A percentile compares a stretch with the other conserved stretches of the same genome.
Conservation (phyloP, 768 basidiomycete genomes). For the Suillus fuscotomentosus region DNA sequence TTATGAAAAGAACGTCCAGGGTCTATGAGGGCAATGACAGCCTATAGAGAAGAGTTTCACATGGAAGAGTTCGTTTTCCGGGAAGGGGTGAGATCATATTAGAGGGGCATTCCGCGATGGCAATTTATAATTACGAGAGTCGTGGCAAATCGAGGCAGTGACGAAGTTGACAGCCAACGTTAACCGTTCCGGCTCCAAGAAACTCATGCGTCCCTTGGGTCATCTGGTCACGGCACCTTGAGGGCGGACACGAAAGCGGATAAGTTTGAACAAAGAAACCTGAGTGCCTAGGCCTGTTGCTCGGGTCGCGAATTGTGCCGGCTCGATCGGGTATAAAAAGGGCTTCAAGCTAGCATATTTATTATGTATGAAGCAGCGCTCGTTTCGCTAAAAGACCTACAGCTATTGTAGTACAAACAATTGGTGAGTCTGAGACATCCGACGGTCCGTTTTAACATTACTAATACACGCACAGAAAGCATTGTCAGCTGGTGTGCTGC, state of each 20-base stretch:
- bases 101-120: not conserved
- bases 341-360: not conserved
- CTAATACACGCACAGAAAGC: not conserved
- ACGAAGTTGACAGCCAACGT: not conserved
- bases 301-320: not conserved
- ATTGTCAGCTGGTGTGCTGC: constrained; percentile 4
- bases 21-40: not conserved
- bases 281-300: not conserved
- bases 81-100: not conserved
- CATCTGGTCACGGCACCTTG: not conserved
- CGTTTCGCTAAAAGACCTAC: not conserved
- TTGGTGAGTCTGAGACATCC: constrained; percentile 7
- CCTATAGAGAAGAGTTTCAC: not conserved
- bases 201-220: not conserved
- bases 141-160: not conserved
- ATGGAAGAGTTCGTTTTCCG: not conserved
- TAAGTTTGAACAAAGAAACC: not conserved
- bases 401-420: too few relatives aligned
- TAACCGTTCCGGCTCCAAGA: not conserved
- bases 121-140: not conserved
- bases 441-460: not conserved
- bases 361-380: not conserved
- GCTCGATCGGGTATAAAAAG: constrained; percentile 1
- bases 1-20: not conserved
- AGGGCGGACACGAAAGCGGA: not conserved